A percentile compares a stretch with the other conserved stretches of the same genome.
These are phyloP conservation scores for Smallanthus sonchifolius DNA, from an alignment of 129 eudicot species.

Conservation along the genomic window DNA sequence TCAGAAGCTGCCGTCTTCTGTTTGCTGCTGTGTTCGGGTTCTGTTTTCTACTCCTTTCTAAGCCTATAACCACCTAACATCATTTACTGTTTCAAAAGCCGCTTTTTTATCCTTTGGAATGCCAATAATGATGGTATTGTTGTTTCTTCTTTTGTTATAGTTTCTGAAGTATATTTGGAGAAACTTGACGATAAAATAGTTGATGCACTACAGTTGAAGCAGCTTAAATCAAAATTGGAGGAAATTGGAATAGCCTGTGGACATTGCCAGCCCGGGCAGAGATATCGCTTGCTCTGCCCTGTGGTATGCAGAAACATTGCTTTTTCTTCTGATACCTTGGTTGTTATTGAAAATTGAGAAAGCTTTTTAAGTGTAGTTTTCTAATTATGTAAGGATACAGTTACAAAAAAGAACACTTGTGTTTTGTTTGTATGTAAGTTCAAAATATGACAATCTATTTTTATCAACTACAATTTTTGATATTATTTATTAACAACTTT, in stretches of 20 bases:
- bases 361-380: background rate
- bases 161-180: conserved; percentile 37
- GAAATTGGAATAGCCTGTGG: conserved; percentile 38
- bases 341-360: background rate
- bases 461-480: background rate
- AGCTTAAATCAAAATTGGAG: conserved; percentile 37
- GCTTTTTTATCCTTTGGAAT: background rate
- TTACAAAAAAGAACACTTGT: background rate
- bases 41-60: too few species aligned
- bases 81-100: too few species aligned
- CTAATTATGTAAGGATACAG: background rate
- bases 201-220: conserved; percentile 19
- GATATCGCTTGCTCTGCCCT: conserved; percentile 43
- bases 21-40: too few species aligned
- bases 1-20: too few species aligned
- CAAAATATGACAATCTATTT: background rate
- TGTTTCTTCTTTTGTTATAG: conserved; percentile 8
- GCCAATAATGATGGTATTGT: background rate
- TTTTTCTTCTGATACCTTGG: background rate
- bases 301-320: conserved; percentile 33
- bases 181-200: conserved; percentile 16
- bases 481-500: background rate
- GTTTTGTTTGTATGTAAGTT: background rate
- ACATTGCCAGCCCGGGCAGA: conserved; percentile 42
- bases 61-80: too few species aligned